A percentile compares a stretch with the other conserved stretches of the same genome.
Evolutionary conservation across 2,329 filamentous ascomycete species (phyloP).

Genomic region (Xylariaceae sp.): DNA sequence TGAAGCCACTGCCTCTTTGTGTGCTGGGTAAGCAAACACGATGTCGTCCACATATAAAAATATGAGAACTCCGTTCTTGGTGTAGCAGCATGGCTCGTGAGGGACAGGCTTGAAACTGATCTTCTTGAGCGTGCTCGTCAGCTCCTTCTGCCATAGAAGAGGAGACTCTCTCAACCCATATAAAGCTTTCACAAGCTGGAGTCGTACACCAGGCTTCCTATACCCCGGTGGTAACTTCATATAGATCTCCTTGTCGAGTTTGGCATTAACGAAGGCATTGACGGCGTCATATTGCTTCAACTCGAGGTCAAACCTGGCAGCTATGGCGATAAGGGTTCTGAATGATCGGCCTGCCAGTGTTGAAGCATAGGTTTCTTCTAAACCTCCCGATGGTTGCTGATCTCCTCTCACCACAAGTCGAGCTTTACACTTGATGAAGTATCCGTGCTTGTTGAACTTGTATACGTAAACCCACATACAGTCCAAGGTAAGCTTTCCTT

Average conservation of each 20-base stretch:
- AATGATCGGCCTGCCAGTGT: slow-evolving; percentile 1
- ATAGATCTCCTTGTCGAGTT: background rate
- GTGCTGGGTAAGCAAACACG: background rate
- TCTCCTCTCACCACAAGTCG: background rate
- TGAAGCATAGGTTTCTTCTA: background rate
- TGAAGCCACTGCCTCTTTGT: too few relatives aligned
- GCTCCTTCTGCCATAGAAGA: background rate
- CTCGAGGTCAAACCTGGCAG: background rate
- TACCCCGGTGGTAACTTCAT: background rate
- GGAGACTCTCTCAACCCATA: background rate
- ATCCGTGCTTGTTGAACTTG: slow-evolving; percentile 3
- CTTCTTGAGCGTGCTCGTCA: background rate
- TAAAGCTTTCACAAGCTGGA: background rate
- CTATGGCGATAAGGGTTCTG: background rate
- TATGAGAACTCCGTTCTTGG: background rate
- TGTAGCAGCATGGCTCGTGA: background rate
- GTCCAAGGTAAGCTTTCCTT: background rate
- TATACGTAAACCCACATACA: slow-evolving; percentile 7
- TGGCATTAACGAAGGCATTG: background rate
- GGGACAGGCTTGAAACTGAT: background rate
- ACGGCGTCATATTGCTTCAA: background rate
- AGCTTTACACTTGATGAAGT: background rate
- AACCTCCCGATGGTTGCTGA: background rate
- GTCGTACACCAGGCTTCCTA: background rate
- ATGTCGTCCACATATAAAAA: background rate